phyloP scores from a whole-genome alignment of 2,329 filamentous ascomycete genomes.

The Venturia nashicola region DNA sequence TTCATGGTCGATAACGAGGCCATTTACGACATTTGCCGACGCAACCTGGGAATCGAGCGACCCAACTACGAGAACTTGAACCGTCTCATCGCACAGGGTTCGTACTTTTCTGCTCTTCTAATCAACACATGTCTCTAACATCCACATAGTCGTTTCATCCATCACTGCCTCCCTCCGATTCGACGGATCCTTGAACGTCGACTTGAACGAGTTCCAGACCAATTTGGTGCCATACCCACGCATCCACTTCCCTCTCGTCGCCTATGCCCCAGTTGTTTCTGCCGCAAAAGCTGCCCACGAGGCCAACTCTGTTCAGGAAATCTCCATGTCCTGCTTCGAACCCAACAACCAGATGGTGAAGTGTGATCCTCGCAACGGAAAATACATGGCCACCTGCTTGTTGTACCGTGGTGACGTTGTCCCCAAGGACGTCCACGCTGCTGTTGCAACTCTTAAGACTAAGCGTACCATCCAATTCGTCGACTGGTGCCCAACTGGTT shows the following conservation, averaged over 20 bases:
- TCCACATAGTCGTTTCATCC: slow-evolving; percentile 70
- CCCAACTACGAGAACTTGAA: slow-evolving; percentile 99
- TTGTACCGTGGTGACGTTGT: slow-evolving; percentile 98
- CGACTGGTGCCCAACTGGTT: slow-evolving; percentile 99
- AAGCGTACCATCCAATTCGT: slow-evolving; percentile 99
- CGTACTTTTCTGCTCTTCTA: slow-evolving; percentile 9
- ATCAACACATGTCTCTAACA: slow-evolving; percentile 17
- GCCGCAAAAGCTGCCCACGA: slow-evolving; percentile 94
- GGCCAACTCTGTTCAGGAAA: slow-evolving; percentile 95
- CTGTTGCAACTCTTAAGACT: slow-evolving; percentile 94
- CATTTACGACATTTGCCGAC: slow-evolving; percentile 98
- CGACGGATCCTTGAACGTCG: slow-evolving; percentile 97
- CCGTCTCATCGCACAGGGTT: slow-evolving; percentile 94
- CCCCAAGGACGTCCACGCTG: slow-evolving; percentile 84
- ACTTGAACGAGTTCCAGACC: slow-evolving; percentile 99
- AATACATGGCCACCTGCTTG: slow-evolving; percentile 99
- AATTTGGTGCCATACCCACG: slow-evolving; percentile 97
- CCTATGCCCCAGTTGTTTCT: slow-evolving; percentile 89
- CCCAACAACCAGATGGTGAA: slow-evolving; percentile 99
- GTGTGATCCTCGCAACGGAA: slow-evolving; percentile 95
- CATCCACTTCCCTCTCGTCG: slow-evolving; percentile 98
- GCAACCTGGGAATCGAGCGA: slow-evolving; percentile 92
- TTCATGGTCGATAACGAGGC: slow-evolving; percentile 99
- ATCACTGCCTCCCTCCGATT: slow-evolving; percentile 98
- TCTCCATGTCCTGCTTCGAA: slow-evolving; percentile 99